These are phyloP conservation scores for Xylaria castorea DNA, from an alignment of 495 filamentous ascomycete species.

Conservation along the genomic window DNA sequence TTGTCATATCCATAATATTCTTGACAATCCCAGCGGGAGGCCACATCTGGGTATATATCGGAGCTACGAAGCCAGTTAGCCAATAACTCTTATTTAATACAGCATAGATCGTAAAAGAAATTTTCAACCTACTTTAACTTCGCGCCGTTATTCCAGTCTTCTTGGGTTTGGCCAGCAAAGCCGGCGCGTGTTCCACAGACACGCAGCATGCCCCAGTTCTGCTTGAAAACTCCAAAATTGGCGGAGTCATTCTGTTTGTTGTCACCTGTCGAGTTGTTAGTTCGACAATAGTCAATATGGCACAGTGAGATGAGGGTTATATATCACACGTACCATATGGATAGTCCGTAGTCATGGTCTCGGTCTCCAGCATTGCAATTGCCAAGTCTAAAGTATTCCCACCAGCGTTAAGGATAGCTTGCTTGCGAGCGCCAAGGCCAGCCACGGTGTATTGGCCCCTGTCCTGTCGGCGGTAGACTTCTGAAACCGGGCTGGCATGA, in stretches of 20 bases:
- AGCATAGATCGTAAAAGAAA: not conserved
- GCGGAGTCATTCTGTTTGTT: not conserved
- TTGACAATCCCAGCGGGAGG: conserved; percentile 7
- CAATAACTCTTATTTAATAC: not conserved
- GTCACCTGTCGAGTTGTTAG: not conserved
- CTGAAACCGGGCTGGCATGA: not conserved
- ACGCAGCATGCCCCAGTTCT: conserved; percentile 8
- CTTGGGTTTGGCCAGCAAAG: not conserved
- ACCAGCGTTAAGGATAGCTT: not conserved
- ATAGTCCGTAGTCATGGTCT: conserved; percentile 3
- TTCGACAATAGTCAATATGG: not conserved
- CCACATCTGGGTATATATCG: not conserved
- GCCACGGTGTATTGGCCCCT: not conserved
- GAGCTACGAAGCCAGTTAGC: not conserved
- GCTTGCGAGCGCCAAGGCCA: conserved; percentile 12
- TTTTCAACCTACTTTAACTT: not conserved
- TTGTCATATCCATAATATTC: not conserved
- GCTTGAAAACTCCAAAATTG: conserved; percentile 11
- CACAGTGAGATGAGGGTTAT: not conserved
- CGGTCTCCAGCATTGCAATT: conserved; percentile 11
- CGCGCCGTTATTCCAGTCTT: not conserved
- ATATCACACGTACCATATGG: conserved; percentile 4
- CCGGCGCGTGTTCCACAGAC: not conserved
- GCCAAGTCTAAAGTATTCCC: conserved; percentile 2
- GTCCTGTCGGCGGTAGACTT: not conserved